Percentiles rank a stretch among this genome's conserved stretches.
These are phyloP conservation scores for Candolleomyces efflorescens DNA, from an alignment of 768 basidiomycete genomes.

Conservation along the genomic window DNA sequence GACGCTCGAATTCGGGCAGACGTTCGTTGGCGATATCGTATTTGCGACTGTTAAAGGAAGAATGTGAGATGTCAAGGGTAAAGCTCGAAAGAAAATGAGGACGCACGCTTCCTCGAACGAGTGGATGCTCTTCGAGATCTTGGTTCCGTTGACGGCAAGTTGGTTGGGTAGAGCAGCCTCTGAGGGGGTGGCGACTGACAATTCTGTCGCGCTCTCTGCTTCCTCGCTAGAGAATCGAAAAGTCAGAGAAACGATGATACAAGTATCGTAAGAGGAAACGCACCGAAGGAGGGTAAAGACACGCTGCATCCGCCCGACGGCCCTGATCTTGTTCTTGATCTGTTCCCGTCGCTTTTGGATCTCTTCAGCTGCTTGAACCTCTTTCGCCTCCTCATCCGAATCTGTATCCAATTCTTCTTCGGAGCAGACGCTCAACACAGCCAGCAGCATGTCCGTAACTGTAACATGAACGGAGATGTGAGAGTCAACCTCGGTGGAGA, in stretches of 20 bases:
- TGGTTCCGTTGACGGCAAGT: slow-evolving; percentile 58
- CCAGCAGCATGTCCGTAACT: slow-evolving; percentile 98
- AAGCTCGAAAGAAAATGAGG: slow-evolving; percentile 2
- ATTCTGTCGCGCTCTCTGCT: slow-evolving; percentile 72
- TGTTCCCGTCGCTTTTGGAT: slow-evolving; percentile 55
- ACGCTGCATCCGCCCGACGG: slow-evolving; percentile 86
- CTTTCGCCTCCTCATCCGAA: slow-evolving; percentile 32
- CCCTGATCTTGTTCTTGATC: slow-evolving; percentile 93
- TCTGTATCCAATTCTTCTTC: slow-evolving; percentile 80
- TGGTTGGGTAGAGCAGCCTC: slow-evolving; percentile 33
- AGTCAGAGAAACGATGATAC: background rate
- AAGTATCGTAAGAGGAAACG: slow-evolving; percentile 19
- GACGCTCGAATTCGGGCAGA: slow-evolving; percentile 52
- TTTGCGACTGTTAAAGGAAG: slow-evolving; percentile 46
- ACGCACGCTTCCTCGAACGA: slow-evolving; percentile 77
- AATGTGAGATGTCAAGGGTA: too few relatives aligned
- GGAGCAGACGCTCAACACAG: slow-evolving; percentile 89
- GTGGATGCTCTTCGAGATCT: slow-evolving; percentile 57
- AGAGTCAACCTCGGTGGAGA: too few relatives aligned
- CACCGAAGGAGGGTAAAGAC: slow-evolving; percentile 88
- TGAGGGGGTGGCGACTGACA: slow-evolving; percentile 33
- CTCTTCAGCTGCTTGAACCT: slow-evolving; percentile 34
- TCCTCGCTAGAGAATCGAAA: slow-evolving; percentile 51
- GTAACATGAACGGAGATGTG: too few relatives aligned
- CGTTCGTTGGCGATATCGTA: slow-evolving; percentile 74